Evolutionary conservation across 345 rosid genomes (phyloP).

Genomic region (Brassica napus): DNA sequence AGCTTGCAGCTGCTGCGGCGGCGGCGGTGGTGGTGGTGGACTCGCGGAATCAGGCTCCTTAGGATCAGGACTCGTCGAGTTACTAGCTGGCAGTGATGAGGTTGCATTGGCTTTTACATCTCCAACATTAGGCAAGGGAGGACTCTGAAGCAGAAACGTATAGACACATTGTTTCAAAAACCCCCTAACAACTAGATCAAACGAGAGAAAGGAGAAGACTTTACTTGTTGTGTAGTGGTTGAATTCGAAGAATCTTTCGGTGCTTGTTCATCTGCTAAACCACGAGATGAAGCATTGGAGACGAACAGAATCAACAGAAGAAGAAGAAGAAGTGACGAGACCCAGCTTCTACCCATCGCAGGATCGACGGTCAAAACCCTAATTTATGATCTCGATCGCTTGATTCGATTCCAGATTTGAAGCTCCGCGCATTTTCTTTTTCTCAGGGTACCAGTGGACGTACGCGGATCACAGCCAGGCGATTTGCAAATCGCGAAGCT

Average conservation of each 20-base stretch:
- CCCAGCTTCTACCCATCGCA: constrained; percentile 46
- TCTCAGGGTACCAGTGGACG: constrained; percentile 14
- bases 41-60: constrained; percentile 27
- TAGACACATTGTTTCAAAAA: constrained; percentile 25
- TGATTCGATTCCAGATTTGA: constrained; percentile 29
- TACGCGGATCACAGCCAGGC: constrained; percentile 35
- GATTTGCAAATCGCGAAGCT: constrained; percentile 29
- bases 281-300: constrained; percentile 49
- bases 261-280: constrained; percentile 41
- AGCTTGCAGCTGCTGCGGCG: constrained; percentile 5
- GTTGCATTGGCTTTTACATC: constrained; percentile 31
- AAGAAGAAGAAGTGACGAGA: constrained; percentile 29
- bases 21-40: constrained; percentile 26
- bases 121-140: constrained; percentile 42
- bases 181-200: not conserved
- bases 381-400: constrained; percentile 20
- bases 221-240: constrained; percentile 45
- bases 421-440: not conserved
- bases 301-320: constrained; percentile 47
- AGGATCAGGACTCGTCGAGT: constrained; percentile 34
- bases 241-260: constrained; percentile 22
- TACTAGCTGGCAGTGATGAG: constrained; percentile 20
- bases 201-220: not conserved
- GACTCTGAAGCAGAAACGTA: constrained; percentile 44
- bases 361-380: constrained; percentile 6